Evolutionary conservation across 352 stramenopile species (phyloP).

Genomic region (Globisporangium polare): DNA sequence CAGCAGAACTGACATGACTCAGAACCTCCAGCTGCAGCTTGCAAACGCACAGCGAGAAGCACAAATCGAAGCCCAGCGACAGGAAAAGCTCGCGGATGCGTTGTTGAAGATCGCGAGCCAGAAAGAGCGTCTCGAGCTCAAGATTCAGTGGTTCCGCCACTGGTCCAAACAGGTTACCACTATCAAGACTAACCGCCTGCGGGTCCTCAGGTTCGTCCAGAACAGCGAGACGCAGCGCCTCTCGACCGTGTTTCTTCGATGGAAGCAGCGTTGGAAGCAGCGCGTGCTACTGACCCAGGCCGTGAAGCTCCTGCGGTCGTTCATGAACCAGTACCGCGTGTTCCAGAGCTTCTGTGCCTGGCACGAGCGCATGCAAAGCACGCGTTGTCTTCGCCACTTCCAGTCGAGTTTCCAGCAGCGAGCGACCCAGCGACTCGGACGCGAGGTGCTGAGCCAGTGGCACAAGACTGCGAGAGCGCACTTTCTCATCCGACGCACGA

Average conservation of each 20-base stretch:
- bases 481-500: slow-evolving; percentile 26
- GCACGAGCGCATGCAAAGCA: slow-evolving; percentile 12
- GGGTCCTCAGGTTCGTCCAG: neutral
- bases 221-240: neutral
- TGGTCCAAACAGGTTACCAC: neutral
- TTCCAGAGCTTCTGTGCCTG: slow-evolving; percentile 22
- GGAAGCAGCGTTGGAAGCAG: neutral
- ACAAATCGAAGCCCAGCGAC: neutral
- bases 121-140: neutral
- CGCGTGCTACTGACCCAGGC: neutral
- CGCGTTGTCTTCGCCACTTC: slow-evolving; percentile 22
- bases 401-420: slow-evolving; percentile 8
- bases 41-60: neutral
- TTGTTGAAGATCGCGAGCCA: neutral
- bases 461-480: slow-evolving; percentile 17
- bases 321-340: slow-evolving; percentile 8
- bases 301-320: neutral
- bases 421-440: neutral
- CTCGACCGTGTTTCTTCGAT: neutral
- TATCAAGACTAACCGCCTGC: neutral
- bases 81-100: neutral
- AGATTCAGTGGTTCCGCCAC: neutral
- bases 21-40: neutral
- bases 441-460: slow-evolving; percentile 22
- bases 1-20: neutral